These are phyloP conservation scores for Rhodosporidiobolus sp. DNA, from an alignment of 768 basidiomycete species.

Conservation along the genomic window DNA sequence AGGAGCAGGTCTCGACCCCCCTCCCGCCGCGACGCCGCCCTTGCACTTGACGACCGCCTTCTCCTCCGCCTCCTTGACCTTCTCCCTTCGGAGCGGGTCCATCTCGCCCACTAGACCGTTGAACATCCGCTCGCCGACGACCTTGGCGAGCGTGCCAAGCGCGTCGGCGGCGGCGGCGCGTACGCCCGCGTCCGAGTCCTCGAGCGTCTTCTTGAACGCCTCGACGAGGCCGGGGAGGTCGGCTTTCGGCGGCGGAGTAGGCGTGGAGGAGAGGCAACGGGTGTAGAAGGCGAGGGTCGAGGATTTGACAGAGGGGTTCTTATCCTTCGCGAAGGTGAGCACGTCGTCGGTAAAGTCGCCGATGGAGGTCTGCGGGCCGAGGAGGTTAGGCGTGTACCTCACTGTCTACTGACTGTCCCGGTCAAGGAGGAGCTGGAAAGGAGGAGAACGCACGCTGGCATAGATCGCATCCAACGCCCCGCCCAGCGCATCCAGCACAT, in stretches of 20 bases:
- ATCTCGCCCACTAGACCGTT: constrained; percentile 80
- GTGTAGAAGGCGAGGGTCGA: constrained; percentile 81
- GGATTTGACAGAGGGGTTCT: constrained; percentile 96
- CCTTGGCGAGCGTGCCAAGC: constrained; percentile 89
- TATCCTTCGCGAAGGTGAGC: constrained; percentile 69
- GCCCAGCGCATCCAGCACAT: constrained; percentile 83
- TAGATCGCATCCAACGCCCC: constrained; percentile 85
- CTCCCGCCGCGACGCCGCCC: constrained; percentile 46
- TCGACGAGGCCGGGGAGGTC: constrained; percentile 83
- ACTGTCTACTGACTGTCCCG: not conserved
- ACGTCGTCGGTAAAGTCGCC: constrained; percentile 80
- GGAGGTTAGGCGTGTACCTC: not conserved
- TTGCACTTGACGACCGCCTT: constrained; percentile 90
- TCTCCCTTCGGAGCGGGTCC: constrained; percentile 79
- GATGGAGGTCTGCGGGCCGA: constrained; percentile 62
- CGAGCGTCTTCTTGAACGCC: constrained; percentile 67
- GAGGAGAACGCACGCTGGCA: constrained; percentile 60
- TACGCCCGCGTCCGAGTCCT: constrained; percentile 84
- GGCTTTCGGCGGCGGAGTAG: constrained; percentile 63
- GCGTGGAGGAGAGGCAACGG: constrained; percentile 70
- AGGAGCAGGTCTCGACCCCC: constrained; percentile 51
- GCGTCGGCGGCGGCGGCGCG: constrained; percentile 83
- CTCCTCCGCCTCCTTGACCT: constrained; percentile 90
- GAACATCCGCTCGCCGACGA: constrained; percentile 88
- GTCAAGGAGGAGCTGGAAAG: not conserved